These are phyloP conservation scores for Candida maris DNA, from an alignment of 805 yeast species.

Conservation along the genomic window DNA sequence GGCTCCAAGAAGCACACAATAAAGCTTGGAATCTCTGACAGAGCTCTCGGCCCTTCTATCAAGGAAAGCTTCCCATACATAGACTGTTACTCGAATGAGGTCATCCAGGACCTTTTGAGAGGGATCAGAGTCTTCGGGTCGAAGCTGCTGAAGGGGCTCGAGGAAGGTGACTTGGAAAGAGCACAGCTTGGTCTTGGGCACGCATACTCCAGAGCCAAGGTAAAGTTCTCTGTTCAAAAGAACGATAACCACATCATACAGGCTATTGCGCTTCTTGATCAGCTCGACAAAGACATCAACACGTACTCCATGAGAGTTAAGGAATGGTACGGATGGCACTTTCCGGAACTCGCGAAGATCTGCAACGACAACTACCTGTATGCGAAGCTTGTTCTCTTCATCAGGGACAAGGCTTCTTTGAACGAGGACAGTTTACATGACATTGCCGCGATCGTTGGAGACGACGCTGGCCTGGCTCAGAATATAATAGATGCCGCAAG, in stretches of 20 bases:
- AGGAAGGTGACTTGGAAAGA: slow-evolving; percentile 93
- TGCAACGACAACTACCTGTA: slow-evolving; percentile 84
- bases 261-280: slow-evolving; percentile 96
- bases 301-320: slow-evolving; percentile 95
- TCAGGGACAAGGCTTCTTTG: slow-evolving; percentile 82
- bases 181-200: slow-evolving; percentile 99
- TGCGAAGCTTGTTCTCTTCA: slow-evolving; percentile 77
- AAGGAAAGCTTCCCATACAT: slow-evolving; percentile 86
- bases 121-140: slow-evolving; percentile 90
- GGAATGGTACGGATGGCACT: slow-evolving; percentile 99
- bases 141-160: slow-evolving; percentile 85
- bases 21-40: slow-evolving; percentile 86
- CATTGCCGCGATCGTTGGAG: slow-evolving; percentile 83
- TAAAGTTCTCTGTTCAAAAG: slow-evolving; percentile 97
- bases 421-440: slow-evolving; percentile 83
- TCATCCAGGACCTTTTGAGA: slow-evolving; percentile 91
- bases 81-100: slow-evolving; percentile 86
- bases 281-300: slow-evolving; percentile 96
- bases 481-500: slow-evolving; percentile 90
- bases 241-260: slow-evolving; percentile 99
- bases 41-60: slow-evolving; percentile 92
- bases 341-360: slow-evolving; percentile 92
- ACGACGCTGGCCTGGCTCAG: slow-evolving; percentile 90
- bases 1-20: slow-evolving; percentile 63
- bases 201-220: slow-evolving; percentile 98